These are phyloP conservation scores for Arthrobotrys sinensis DNA, from an alignment of 2,329 filamentous ascomycete species.

Conservation along the genomic window DNA sequence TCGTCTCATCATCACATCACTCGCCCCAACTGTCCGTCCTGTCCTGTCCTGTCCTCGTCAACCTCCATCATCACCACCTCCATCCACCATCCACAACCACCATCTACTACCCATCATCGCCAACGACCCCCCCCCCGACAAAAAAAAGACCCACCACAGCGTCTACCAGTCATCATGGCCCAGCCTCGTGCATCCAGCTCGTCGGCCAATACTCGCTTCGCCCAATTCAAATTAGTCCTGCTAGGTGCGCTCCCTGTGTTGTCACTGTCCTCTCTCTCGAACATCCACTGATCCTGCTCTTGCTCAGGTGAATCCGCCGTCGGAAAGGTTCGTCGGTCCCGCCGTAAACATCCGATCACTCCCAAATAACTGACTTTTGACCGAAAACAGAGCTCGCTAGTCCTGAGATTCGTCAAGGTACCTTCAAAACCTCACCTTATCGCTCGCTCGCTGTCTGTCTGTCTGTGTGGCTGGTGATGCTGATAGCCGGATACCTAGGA, in stretches of 20 bases:
- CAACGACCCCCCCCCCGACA: constrained; percentile 9
- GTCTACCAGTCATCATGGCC: constrained; percentile 57
- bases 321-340: constrained; percentile 80
- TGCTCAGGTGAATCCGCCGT: constrained; percentile 92
- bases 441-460: not conserved
- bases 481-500: constrained; percentile 74
- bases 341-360: not conserved
- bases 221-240: constrained; percentile 98
- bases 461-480: constrained; percentile 17
- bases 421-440: constrained; percentile 23
- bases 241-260: constrained; percentile 76
- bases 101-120: not conserved
- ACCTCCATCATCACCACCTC: constrained; percentile 6
- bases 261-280: constrained; percentile 16
- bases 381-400: constrained; percentile 85
- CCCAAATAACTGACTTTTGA: constrained; percentile 31
- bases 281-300: constrained; percentile 62
- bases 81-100: constrained; percentile 7
- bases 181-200: constrained; percentile 84
- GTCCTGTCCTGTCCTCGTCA: not conserved
- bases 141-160: not conserved
- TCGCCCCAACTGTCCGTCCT: not conserved
- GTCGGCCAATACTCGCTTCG: constrained; percentile 85
- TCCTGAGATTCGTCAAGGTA: constrained; percentile 98
- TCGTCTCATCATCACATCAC: constrained; percentile 25